Base-by-base conservation (phyloP, 768 basidiomycete species). In the Pulveroboletus sp. region DNA sequence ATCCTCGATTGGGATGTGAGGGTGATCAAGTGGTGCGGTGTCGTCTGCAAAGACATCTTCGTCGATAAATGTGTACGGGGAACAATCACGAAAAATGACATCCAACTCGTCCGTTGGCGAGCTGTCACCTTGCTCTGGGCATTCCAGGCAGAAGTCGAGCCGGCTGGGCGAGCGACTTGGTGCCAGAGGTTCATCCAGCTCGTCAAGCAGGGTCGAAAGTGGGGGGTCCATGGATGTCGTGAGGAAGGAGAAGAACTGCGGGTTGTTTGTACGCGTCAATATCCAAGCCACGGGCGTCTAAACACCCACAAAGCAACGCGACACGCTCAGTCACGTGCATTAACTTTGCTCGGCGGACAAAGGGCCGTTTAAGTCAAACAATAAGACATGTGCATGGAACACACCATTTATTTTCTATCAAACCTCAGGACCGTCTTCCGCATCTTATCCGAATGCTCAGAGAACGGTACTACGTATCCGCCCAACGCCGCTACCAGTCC, bases 81-180 rank as follows among this genome's bases (percentile, higher is more conserved):
- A 33, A 17, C 40, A 20, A 23, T 44, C 49, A 13, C 13, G 29
- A 45, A 43, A 50, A 39, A 45, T 14, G 14, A 34, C 27, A 9
- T 55, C 50, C 40, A 52, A 52, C 17, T 20, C 43, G 19, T 50
- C 19, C n/a, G 24, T 43, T 19, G 41, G 51, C 34, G 43, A 25
- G 33, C 35, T 21, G n/a, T 43, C 47, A 9, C 7, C 21, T 1
- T 41, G 32, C 5, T 56, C 51, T 2, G 27, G 17, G 11, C 32
- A 44, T 11, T 51, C 42, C 27, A 50, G 17, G 43, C 64, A 61
- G 33, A 78, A 78, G 40, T 75, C 75, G 8, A 80, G 69, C 38
- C 75, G 76, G 53, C 75, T 82, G 24, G 69, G 66, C 42, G 78
- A 76, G 27, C 77, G 75, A 55, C 67, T 64, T 29, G 76, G 75